Evolutionary conservation across 106 monocot species (phyloP), one percentile per base, ranked within the genome.

Genomic region (Platanthera guangdongensis): DNA sequence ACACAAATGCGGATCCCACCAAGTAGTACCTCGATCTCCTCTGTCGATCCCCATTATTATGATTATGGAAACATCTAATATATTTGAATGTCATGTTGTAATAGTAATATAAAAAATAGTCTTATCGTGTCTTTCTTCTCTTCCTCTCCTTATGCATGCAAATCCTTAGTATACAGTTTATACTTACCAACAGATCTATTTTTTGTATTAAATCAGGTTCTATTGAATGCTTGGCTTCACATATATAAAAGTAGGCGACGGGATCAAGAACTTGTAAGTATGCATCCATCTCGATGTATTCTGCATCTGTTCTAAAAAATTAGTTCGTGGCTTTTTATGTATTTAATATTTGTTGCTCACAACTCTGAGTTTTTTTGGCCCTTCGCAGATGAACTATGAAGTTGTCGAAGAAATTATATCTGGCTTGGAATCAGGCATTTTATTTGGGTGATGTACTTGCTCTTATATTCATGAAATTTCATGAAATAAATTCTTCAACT

Each of bases 361-460:
- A n/a, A 48, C 47, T 77, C 21, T 76, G 59, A 54, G 39, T 76
- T 68, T 22, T 67, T 19, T 32, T 11, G 16, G 16, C 75, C 11
- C 7, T 8, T 15, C 80, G 57, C 80, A 97, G 97, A 86, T 87
- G 74, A 76, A 88, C 18, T 94, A 82, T 68, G 97, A 97, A 67
- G 97, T 92, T 68, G 85, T 91, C 57, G 97, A 97, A 73, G 97
- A 97, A 80, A 91, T 97, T 68, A 94, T 94, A 77, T 83, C 79
- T 78, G 97, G 97, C 50, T 77, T 97, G 77, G 97, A 97, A 88
- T 97, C 97, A 76, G 97, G 97, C 77, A 92, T 97, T 83, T 75
- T 97, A 54, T 97, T 97, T 74, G 97, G 97, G 96, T 97, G 22
- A 72, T 72, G 51, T 10, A 72, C 25, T 51, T 72, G 10, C 19